Evolutionary conservation across 192 early-diverging fungal genomes (phyloP), one percentile per base, ranked within the genome.

Genomic region (Coemansia furcata): DNA sequence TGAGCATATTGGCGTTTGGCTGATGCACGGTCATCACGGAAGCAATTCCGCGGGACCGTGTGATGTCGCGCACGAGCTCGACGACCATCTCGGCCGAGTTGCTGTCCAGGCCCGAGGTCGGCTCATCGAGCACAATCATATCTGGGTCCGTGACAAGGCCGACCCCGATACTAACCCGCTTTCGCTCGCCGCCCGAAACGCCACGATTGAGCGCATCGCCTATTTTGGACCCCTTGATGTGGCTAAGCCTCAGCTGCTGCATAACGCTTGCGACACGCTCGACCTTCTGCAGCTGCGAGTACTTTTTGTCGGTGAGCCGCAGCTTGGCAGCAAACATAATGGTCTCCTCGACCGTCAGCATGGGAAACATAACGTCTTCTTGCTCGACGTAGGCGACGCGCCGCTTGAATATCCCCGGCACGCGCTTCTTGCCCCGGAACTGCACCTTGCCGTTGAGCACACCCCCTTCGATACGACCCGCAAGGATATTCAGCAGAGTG

Each of bases 21-120:
- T 98, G 96, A 76, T 98, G 96, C 50, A 98, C 96, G 3, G 96
- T 98, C 71, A 93, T 91, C 14, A 98, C 82, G 14, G 96, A 88
- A 3, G 93, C 92, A 3, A 93, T 88, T 29, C 91, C 85, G 61
- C 91, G 89, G n/a, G 82, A 85, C 30, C 87, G 70, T 1, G 93
- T 94, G 61, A 98, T 73, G 5, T 87, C 87, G 9, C 91, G 90
- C 33, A 96, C 85, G 32, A 87, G 90, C 77, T 96, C 94, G n/a
- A 98, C 88, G 0, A 98, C 96, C 83, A 94, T 98, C 67, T 91
- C 92, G 1, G 96, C 96, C 66, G 95, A 95, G 81, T 91, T 96
- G 36, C 94, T 84, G 74, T 98, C 96, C 39, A 98, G 80, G 6
- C 93, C 93, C 33, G 86, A 88, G 0, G 92, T 93, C 15, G 92